Conservation (phyloP, 139 green algal genomes). For the Ettlia oleoabundans region DNA sequence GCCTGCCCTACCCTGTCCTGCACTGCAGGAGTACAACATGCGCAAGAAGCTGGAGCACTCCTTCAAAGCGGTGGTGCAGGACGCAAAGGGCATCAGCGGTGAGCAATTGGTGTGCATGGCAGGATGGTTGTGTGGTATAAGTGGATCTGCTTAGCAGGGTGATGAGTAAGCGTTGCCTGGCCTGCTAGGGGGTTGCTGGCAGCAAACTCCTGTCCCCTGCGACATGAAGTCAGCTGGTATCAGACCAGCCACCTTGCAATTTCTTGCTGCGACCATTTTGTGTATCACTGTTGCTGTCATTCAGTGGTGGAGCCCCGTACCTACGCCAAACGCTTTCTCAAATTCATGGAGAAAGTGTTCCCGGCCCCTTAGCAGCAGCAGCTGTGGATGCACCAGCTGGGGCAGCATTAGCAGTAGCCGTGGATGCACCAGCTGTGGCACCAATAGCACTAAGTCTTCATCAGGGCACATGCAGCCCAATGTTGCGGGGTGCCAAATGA, state of each 20-base stretch:
- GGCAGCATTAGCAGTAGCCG: neutral
- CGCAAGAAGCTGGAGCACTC: constrained; percentile 88
- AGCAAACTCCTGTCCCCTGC: too few relatives aligned
- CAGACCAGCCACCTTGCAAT: too few relatives aligned
- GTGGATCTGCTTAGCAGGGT: too few relatives aligned
- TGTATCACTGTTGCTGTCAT: too few relatives aligned
- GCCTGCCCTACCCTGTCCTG: too few relatives aligned
- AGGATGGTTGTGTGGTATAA: neutral
- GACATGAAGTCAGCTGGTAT: too few relatives aligned
- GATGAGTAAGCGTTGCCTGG: too few relatives aligned
- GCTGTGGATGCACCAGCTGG: neutral
- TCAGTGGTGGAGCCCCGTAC: constrained; percentile 71
- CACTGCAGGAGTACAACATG: constrained; percentile 84
- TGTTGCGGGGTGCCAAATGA: too few relatives aligned
- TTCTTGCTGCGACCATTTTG: too few relatives aligned
- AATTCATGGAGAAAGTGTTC: constrained; percentile 74
- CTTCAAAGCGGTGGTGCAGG: constrained; percentile 81
- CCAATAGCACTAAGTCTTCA: neutral
- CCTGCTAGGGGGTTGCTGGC: too few relatives aligned
- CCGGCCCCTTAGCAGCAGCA: neutral
- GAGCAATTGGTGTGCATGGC: neutral
- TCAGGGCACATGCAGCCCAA: neutral
- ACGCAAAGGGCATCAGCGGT: constrained; percentile 76
- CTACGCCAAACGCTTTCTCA: constrained; percentile 82
- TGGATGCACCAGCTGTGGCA: neutral